A percentile compares a stretch with the other conserved stretches of the same genome.
Conservation (phyloP, 305 asterid species). For the Plantago lanceolata region DNA sequence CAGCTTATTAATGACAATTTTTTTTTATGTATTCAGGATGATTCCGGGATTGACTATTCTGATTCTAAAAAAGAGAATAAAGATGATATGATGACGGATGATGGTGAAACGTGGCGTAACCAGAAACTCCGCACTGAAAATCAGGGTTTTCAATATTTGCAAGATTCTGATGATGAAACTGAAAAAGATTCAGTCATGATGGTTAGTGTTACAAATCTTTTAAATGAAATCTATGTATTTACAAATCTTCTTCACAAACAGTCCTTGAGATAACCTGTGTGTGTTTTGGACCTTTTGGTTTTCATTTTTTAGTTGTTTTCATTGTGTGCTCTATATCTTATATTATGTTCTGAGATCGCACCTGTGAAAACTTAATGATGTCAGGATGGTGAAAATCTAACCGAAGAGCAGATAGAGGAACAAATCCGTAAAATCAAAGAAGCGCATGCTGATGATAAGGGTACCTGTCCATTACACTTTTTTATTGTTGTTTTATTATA, state of each 20-base stretch:
- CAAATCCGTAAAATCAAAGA: slow-evolving; percentile 81
- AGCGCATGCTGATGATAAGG: slow-evolving; percentile 90
- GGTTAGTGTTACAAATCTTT: slow-evolving; percentile 39
- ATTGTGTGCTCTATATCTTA: slow-evolving; percentile 3
- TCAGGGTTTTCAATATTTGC: slow-evolving; percentile 52
- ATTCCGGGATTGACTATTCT: slow-evolving; percentile 56
- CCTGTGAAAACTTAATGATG: no score
- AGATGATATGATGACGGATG: slow-evolving; percentile 77
- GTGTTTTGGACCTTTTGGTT: no score
- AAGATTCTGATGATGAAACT: slow-evolving; percentile 71
- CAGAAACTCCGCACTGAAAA: slow-evolving; percentile 51
- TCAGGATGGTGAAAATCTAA: slow-evolving; percentile 73
- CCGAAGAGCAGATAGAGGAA: slow-evolving; percentile 83
- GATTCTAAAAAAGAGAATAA: slow-evolving; percentile 59
- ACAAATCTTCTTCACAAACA: neutral
- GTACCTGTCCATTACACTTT: slow-evolving; percentile 35
- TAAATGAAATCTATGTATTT: slow-evolving; percentile 17
- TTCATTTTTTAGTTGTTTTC: neutral
- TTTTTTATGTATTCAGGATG: slow-evolving; percentile 46
- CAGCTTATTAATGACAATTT: slow-evolving; percentile 8
- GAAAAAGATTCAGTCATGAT: slow-evolving; percentile 66
- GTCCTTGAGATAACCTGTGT: slow-evolving; percentile 23
- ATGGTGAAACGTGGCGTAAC: slow-evolving; percentile 40
- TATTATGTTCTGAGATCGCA: slow-evolving; percentile 15
- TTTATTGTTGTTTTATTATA: slow-evolving; percentile 6